Evolutionary conservation across 306 rosid species (phyloP).

Genomic region (Lathyrus sativus): DNA sequence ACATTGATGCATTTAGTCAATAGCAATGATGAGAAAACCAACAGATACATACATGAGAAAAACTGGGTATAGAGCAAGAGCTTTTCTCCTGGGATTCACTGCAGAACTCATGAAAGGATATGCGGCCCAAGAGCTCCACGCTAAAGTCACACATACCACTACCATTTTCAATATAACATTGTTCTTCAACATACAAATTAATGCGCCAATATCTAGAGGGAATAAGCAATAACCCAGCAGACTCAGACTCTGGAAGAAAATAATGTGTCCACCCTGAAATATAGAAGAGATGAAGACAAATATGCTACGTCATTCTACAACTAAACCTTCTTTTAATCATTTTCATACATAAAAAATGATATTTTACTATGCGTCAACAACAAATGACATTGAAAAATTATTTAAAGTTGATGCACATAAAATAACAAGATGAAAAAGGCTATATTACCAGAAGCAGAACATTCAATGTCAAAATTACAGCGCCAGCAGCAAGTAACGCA

Average conservation of each 20-base stretch:
- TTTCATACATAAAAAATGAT: slow-evolving; percentile 12
- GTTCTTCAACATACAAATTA: slow-evolving; percentile 90
- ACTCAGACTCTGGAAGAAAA: slow-evolving; percentile 97
- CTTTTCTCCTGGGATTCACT: slow-evolving; percentile 98
- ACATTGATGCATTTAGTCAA: slow-evolving; percentile 57
- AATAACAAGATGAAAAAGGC: slow-evolving; percentile 14
- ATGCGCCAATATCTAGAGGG: slow-evolving; percentile 89
- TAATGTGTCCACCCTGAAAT: slow-evolving; percentile 93
- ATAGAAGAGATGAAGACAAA: slow-evolving; percentile 34
- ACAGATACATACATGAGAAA: slow-evolving; percentile 98
- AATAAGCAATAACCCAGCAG: slow-evolving; percentile 95
- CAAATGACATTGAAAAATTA: slow-evolving; percentile 5
- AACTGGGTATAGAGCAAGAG: slow-evolving; percentile 97
- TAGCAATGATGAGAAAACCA: slow-evolving; percentile 97
- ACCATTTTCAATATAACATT: slow-evolving; percentile 75
- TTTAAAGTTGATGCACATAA: slow-evolving; percentile 8
- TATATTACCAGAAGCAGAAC: slow-evolving; percentile 91
- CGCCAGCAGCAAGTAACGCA: slow-evolving; percentile 97
- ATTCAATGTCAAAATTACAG: slow-evolving; percentile 88
- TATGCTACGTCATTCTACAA: background rate
- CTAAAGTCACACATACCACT: slow-evolving; percentile 85
- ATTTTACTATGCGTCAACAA: background rate
- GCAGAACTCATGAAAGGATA: slow-evolving; percentile 99
- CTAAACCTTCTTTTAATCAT: slow-evolving; percentile 1
- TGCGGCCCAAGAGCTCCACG: slow-evolving; percentile 99